Conservation (phyloP, 148 eudicot species). For the Limonium bicolor region DNA sequence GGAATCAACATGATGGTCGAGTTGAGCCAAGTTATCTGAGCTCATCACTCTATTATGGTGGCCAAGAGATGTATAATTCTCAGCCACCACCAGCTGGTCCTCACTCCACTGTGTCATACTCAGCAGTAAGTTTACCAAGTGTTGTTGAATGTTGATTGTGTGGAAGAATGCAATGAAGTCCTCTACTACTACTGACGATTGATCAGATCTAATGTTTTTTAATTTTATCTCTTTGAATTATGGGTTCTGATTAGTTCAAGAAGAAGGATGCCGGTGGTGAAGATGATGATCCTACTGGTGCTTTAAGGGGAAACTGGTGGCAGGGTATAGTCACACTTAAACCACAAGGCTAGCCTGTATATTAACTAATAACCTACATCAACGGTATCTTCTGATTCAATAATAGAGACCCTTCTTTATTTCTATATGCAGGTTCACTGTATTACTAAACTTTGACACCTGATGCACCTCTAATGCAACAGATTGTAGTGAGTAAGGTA, state of each 20-base stretch:
- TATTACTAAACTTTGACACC: conserved; percentile 57
- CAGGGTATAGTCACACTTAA: conserved; percentile 32
- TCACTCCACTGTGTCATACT: conserved; percentile 16
- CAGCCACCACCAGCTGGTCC: conserved; percentile 17
- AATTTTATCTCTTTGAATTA: conserved; percentile 1
- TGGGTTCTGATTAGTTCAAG: conserved; percentile 16
- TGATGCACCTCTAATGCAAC: no score
- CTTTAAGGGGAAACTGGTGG: conserved; percentile 93
- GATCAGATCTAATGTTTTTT: neutral
- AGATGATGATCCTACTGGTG: conserved; percentile 66
- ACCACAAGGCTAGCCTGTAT: no score
- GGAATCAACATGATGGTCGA: conserved; percentile 30
- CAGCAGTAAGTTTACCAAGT: conserved; percentile 42
- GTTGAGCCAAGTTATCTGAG: conserved; percentile 59
- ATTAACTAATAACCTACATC: no score
- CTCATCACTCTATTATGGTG: conserved; percentile 86
- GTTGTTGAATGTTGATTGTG: no score
- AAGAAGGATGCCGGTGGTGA: conserved; percentile 63
- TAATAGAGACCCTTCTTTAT: neutral
- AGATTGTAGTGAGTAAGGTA: no score
- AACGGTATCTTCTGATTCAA: neutral
- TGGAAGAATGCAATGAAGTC: neutral
- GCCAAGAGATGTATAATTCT: conserved; percentile 56
- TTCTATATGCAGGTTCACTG: conserved; percentile 49
- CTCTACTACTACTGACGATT: neutral